These are phyloP conservation scores for Bauhinia variegata DNA, from an alignment of 306 rosid genomes.

Conservation along the genomic window DNA sequence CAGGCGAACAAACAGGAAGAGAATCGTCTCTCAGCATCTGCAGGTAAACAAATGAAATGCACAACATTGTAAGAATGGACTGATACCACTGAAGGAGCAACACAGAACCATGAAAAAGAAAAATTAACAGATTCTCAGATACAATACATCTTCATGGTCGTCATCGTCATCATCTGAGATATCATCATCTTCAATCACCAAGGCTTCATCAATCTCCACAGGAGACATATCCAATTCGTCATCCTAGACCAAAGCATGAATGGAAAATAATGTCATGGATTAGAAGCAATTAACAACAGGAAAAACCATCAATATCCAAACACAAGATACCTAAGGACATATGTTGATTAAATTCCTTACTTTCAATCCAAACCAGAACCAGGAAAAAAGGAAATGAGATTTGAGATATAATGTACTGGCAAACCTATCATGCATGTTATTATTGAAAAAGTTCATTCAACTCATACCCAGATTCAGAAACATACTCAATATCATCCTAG, in stretches of 20 bases:
- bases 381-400: too few relatives aligned
- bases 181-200: constrained; percentile 96
- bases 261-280: neutral
- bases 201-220: constrained; percentile 89
- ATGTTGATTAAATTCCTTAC: too few relatives aligned
- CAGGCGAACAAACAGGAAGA: constrained; percentile 91
- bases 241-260: constrained; percentile 52
- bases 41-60: constrained; percentile 19
- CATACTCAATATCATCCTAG: too few relatives aligned
- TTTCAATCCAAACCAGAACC: too few relatives aligned
- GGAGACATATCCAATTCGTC: constrained; percentile 90
- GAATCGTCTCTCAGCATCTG: constrained; percentile 93
- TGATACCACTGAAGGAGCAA: neutral
- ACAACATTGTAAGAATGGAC: constrained; percentile 3
- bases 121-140: neutral
- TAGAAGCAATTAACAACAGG: neutral
- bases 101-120: neutral
- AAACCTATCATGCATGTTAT: too few relatives aligned
- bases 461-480: too few relatives aligned
- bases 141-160: constrained; percentile 90
- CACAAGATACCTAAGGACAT: too few relatives aligned
- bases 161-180: constrained; percentile 97
- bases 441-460: too few relatives aligned
- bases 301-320: neutral
- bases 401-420: too few relatives aligned